Percentiles rank a stretch among this genome's conserved stretches.
phyloP scores from a whole-genome alignment of 2,329 filamentous ascomycete species.

The Calonectria leucothoes region DNA sequence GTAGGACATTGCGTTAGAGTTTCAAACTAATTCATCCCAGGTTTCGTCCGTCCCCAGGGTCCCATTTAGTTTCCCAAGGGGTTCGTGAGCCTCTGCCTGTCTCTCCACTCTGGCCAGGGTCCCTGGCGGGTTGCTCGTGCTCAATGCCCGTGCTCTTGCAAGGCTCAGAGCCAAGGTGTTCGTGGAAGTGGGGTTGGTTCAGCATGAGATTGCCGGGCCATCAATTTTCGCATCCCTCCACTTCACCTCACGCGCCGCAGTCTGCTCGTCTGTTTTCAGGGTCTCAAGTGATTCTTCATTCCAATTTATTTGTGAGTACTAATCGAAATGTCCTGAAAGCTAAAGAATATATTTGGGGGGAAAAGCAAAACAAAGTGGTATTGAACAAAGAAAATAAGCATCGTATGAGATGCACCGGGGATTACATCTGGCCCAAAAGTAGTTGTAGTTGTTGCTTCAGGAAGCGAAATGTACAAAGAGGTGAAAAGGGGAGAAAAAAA shows the following conservation, averaged over 20 bases:
- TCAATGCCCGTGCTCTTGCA: background rate
- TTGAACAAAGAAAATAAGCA: constrained; percentile 33
- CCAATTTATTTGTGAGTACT: background rate
- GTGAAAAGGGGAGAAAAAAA: background rate
- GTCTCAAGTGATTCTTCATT: background rate
- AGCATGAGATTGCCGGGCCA: too few relatives aligned
- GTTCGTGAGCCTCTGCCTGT: background rate
- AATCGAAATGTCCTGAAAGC: background rate
- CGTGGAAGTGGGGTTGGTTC: background rate
- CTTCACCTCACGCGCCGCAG: too few relatives aligned
- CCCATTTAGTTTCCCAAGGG: background rate
- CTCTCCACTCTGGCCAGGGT: background rate
- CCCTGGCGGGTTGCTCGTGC: background rate
- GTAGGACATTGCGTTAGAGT: background rate
- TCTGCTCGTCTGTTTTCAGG: background rate
- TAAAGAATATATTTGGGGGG: background rate
- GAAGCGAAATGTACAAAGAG: constrained; percentile 29
- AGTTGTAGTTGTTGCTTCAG: constrained; percentile 4
- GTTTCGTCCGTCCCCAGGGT: background rate
- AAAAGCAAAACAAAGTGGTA: constrained; percentile 1
- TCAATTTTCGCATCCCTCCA: too few relatives aligned
- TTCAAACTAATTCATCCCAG: background rate
- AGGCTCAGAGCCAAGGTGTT: background rate
- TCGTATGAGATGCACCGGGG: constrained; percentile 18
- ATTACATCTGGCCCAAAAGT: constrained; percentile 7